These are phyloP conservation scores for Ceratocystis harringtonii DNA, from an alignment of 2,329 filamentous ascomycete species.

Conservation along the genomic window DNA sequence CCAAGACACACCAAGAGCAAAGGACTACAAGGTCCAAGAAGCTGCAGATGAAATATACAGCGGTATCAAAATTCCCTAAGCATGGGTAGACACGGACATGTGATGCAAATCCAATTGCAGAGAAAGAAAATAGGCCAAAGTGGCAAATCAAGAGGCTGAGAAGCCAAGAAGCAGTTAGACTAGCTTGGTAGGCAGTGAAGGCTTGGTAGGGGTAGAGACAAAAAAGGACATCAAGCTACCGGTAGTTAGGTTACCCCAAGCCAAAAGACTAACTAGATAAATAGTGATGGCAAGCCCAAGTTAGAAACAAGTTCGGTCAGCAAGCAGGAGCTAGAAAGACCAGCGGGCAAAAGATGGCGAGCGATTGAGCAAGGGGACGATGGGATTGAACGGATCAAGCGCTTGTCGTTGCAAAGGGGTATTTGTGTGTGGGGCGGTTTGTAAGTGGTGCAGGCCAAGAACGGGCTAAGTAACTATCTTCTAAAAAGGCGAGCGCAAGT, in stretches of 20 bases:
- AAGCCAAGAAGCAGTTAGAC: neutral
- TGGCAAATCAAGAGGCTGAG: slow-evolving; percentile 5
- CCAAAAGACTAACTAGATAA: neutral
- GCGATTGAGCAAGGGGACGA: neutral
- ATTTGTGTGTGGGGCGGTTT: neutral
- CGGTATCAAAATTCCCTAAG: neutral
- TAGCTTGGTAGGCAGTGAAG: slow-evolving; percentile 1
- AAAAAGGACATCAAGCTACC: slow-evolving; percentile 1
- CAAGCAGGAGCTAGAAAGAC: neutral
- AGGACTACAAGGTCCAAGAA: neutral
- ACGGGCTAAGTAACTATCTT: neutral
- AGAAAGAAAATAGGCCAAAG: slow-evolving; percentile 3
- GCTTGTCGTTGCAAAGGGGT: too few relatives aligned
- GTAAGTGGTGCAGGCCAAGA: neutral
- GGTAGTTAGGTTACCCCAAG: neutral
- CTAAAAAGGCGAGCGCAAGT: neutral
- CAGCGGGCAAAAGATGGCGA: neutral
- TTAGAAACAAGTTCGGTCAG: neutral
- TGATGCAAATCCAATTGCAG: slow-evolving; percentile 5
- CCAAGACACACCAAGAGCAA: neutral
- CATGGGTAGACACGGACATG: slow-evolving; percentile 4
- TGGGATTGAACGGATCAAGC: neutral
- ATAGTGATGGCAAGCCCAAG: neutral
- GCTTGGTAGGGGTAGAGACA: neutral
- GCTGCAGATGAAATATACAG: neutral